phyloP scores from a whole-genome alignment of 139 green algal genomes.

The Chlamydomonas sp. region DNA sequence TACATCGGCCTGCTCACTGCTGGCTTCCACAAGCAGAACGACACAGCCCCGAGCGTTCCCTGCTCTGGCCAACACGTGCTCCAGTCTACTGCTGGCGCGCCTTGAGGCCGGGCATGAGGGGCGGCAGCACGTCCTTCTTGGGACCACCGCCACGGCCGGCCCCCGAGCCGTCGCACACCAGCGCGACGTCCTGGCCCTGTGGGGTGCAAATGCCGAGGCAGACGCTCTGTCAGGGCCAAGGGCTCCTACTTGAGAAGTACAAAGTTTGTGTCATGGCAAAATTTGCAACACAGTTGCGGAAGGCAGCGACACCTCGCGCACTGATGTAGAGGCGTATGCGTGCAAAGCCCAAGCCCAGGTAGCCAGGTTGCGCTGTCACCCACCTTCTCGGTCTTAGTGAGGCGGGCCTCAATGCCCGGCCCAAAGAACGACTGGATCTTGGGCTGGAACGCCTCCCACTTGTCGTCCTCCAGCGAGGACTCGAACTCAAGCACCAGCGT shows the following conservation, averaged over 20 bases:
- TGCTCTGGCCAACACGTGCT: no score
- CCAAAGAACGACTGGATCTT: constrained; percentile 96
- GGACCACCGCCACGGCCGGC: constrained; percentile 66
- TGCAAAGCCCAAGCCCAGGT: no score
- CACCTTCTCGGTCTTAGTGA: background rate
- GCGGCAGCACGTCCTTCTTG: constrained; percentile 91
- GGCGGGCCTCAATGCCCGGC: constrained; percentile 76
- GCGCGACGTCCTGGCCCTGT: constrained; percentile 76
- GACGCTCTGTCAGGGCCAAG: no score
- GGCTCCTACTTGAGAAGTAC: no score
- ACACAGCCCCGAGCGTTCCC: no score
- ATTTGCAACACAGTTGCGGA: no score
- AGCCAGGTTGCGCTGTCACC: no score
- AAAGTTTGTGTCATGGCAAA: no score
- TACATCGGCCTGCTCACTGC: no score
- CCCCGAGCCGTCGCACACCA: constrained; percentile 83
- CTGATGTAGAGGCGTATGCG: no score
- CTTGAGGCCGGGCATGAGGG: constrained; percentile 88
- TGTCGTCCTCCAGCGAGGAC: constrained; percentile 55
- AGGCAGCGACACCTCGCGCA: no score
- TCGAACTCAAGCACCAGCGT: constrained; percentile 91
- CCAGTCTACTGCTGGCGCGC: constrained; percentile 68
- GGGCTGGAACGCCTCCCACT: constrained; percentile 51
- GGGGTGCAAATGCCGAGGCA: constrained; percentile 19
- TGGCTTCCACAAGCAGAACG: no score